phyloP scores from a whole-genome alignment of 306 rosid genomes.

The Vigna angularis region DNA sequence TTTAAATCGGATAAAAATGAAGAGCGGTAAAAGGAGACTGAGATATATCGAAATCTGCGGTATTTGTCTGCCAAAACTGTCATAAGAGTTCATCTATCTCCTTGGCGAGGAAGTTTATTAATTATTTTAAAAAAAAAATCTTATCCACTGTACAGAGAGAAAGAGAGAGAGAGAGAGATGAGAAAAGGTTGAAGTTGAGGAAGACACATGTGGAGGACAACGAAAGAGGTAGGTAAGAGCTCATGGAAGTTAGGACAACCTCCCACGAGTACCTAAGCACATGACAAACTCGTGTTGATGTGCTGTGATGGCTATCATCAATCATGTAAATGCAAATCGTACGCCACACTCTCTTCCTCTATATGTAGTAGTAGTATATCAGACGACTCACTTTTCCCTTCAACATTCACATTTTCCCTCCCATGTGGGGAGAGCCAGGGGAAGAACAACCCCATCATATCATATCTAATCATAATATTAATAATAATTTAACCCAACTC shows the following conservation, averaged over 20 bases:
- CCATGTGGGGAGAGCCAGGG: slow-evolving; percentile 37
- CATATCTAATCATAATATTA: no score
- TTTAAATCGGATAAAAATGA: slow-evolving; percentile 29
- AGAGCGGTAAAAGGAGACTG: slow-evolving; percentile 11
- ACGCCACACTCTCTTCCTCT: slow-evolving; percentile 36
- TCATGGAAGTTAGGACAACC: slow-evolving; percentile 57
- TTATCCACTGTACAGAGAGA: slow-evolving; percentile 38
- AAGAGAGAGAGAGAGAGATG: not conserved
- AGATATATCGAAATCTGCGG: slow-evolving; percentile 42
- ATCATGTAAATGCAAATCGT: slow-evolving; percentile 44
- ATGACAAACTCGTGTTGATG: slow-evolving; percentile 67
- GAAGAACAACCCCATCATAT: slow-evolving; percentile 41
- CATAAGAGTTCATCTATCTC: slow-evolving; percentile 8
- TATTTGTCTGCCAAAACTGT: slow-evolving; percentile 47
- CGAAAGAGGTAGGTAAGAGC: slow-evolving; percentile 71
- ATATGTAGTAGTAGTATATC: not conserved
- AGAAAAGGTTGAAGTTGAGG: slow-evolving; percentile 39
- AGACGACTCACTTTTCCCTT: slow-evolving; percentile 26
- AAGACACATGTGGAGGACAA: slow-evolving; percentile 67
- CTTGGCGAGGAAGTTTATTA: slow-evolving; percentile 22
- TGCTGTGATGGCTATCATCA: slow-evolving; percentile 69
- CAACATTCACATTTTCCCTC: not conserved
- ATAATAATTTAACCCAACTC: slow-evolving; percentile 49
- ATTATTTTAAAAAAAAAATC: not conserved
- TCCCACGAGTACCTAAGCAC: slow-evolving; percentile 67